A percentile compares a stretch with the other conserved stretches of the same genome.
Conservation (phyloP, 1,284 basidiomycete species). For the Ustilago nuda region DNA sequence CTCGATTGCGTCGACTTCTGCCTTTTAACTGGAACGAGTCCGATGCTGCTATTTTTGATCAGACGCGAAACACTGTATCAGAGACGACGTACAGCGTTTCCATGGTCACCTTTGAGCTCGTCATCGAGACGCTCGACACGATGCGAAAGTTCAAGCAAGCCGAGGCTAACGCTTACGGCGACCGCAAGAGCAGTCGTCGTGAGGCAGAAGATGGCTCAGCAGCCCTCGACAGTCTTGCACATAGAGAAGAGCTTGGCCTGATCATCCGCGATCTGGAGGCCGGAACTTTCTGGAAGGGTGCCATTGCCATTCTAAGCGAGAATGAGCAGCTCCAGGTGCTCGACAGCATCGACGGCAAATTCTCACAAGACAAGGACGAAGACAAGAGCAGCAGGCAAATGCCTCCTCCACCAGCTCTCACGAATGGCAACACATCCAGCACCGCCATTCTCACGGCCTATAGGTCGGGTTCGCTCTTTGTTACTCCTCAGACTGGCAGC, state of each 20-base stretch:
- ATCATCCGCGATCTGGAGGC: slow-evolving; percentile 40
- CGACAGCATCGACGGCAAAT: slow-evolving; percentile 3
- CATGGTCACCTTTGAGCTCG: slow-evolving; percentile 44
- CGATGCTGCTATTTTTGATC: slow-evolving; percentile 34
- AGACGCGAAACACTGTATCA: slow-evolving; percentile 20
- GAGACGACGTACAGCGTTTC: slow-evolving; percentile 41
- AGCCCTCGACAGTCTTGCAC: slow-evolving; percentile 43
- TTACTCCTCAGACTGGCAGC: neutral
- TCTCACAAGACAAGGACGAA: neutral
- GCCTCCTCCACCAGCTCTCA: slow-evolving; percentile 4
- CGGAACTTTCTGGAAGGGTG: slow-evolving; percentile 42
- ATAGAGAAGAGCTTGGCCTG: slow-evolving; percentile 36
- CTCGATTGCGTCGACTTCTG: slow-evolving; percentile 29
- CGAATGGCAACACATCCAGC: neutral
- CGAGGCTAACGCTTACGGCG: slow-evolving; percentile 30
- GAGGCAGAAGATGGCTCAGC: slow-evolving; percentile 39
- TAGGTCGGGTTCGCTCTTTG: slow-evolving; percentile 35
- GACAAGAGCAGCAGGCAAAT: slow-evolving; percentile 13
- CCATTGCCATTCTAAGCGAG: slow-evolving; percentile 19
- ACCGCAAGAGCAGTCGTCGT: slow-evolving; percentile 28
- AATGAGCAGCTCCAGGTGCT: slow-evolving; percentile 28
- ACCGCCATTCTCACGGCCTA: slow-evolving; percentile 16
- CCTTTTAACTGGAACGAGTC: slow-evolving; percentile 39
- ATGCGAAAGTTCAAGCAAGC: slow-evolving; percentile 46
- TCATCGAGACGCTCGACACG: slow-evolving; percentile 46